Evolutionary conservation across 148 eudicot species (phyloP).

Genomic region (Fallopia convolvulus): DNA sequence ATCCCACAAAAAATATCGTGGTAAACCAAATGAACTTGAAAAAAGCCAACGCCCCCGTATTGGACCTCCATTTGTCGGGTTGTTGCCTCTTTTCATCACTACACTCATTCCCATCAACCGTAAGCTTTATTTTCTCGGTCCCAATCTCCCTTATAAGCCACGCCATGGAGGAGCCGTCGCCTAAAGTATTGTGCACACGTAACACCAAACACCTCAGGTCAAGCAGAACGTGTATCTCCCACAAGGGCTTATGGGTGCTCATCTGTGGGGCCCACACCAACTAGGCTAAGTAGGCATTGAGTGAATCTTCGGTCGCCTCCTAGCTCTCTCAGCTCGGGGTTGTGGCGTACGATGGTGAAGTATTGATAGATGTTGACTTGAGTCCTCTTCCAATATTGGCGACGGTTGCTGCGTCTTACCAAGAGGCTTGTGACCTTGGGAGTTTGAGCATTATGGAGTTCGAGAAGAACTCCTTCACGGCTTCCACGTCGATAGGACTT

Average conservation of each 20-base stretch:
- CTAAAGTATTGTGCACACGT: constrained; percentile 58
- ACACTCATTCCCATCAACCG: not conserved
- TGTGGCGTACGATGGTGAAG: constrained; percentile 24
- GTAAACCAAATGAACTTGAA: constrained; percentile 23
- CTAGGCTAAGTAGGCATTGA: constrained; percentile 41
- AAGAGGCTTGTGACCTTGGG: constrained; percentile 58
- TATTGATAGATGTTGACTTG: constrained; percentile 41
- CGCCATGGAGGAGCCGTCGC: constrained; percentile 58
- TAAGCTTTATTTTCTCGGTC: not conserved
- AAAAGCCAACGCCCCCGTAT: constrained; percentile 14
- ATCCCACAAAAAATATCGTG: constrained; percentile 26
- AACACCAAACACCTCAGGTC: constrained; percentile 33
- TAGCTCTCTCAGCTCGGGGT: constrained; percentile 3
- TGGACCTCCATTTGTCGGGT: not conserved
- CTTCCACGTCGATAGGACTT: constrained; percentile 28
- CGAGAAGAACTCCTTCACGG: constrained; percentile 23
- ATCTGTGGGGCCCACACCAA: constrained; percentile 46
- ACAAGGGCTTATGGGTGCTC: constrained; percentile 46
- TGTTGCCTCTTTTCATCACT: not conserved
- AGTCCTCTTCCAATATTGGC: constrained; percentile 39
- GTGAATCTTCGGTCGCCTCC: constrained; percentile 14
- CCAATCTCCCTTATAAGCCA: constrained; percentile 39
- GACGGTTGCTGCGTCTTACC: constrained; percentile 31
- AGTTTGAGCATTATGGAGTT: constrained; percentile 34
- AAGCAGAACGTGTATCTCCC: constrained; percentile 55